Percentiles rank a stretch among this genome's conserved stretches.
Conservation (phyloP, 805 yeast genomes). For the Saccharomycopsis amapae region DNA sequence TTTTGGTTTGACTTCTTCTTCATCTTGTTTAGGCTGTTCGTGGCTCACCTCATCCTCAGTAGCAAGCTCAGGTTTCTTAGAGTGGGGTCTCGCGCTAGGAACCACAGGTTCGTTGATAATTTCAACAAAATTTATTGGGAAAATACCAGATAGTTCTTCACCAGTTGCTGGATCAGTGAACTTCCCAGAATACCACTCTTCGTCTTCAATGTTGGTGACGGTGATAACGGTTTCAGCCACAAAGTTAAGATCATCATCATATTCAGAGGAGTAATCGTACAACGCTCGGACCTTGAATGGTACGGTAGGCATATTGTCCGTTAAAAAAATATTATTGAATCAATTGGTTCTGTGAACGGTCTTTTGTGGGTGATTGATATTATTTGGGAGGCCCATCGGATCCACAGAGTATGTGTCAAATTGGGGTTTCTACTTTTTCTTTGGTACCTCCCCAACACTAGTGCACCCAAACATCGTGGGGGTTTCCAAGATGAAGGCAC, state of each 20-base stretch:
- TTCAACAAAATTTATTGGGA: constrained; percentile 80
- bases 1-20: constrained; percentile 1
- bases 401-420: too few species aligned
- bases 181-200: constrained; percentile 82
- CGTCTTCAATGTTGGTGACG: constrained; percentile 79
- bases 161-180: constrained; percentile 42
- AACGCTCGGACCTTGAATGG: constrained; percentile 69
- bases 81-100: not conserved
- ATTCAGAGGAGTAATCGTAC: constrained; percentile 61
- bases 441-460: too few species aligned
- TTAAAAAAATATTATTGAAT: too few species aligned
- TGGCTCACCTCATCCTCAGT: not conserved
- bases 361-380: not conserved
- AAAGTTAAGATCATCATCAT: constrained; percentile 79
- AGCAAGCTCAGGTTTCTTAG: not conserved
- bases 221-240: constrained; percentile 58
- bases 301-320: constrained; percentile 21
- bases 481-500: too few species aligned
- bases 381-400: not conserved
- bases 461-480: too few species aligned
- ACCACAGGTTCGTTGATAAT: constrained; percentile 9
- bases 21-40: not conserved
- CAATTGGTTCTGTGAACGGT: not conserved
- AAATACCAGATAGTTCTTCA: constrained; percentile 55
- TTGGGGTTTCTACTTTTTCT: too few species aligned